phyloP scores from a whole-genome alignment of 1,139 yeast species.

The Tardiomyces digboiensis region DNA sequence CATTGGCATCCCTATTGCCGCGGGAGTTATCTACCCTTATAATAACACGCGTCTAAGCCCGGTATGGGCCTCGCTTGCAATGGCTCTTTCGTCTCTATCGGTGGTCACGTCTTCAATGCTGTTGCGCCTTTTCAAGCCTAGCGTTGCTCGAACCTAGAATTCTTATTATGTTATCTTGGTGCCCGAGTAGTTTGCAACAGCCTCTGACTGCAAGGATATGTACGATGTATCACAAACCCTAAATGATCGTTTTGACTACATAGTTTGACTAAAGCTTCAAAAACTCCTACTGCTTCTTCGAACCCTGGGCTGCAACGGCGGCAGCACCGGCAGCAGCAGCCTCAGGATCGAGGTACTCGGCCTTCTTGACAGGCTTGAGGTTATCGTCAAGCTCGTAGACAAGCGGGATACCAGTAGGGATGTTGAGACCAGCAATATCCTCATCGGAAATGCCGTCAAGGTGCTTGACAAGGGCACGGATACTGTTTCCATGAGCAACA shows the following conservation, averaged over 20 bases:
- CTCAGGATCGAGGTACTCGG: conserved; percentile 97
- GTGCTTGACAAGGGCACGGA: conserved; percentile 95
- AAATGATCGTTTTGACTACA: too few species aligned
- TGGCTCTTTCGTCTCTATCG: conserved; percentile 87
- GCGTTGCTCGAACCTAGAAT: too few species aligned
- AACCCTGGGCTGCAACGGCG: conserved; percentile 97
- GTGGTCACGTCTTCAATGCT: conserved; percentile 72
- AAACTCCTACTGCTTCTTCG: conserved; percentile 39
- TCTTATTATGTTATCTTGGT: too few species aligned
- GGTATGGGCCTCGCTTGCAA: conserved; percentile 76
- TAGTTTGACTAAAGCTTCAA: too few species aligned
- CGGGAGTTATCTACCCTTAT: conserved; percentile 76
- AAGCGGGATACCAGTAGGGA: conserved; percentile 98
- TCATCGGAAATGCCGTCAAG: conserved; percentile 90
- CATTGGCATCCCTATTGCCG: conserved; percentile 85
- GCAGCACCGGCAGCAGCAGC: conserved; percentile 99
- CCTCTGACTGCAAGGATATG: too few species aligned
- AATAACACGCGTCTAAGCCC: conserved; percentile 68
- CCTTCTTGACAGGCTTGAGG: conserved; percentile 86
- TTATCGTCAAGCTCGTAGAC: conserved; percentile 89
- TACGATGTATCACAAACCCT: too few species aligned
- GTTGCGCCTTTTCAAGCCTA: conserved; percentile 27
- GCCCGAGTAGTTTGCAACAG: too few species aligned
- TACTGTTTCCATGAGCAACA: conserved; percentile 98
- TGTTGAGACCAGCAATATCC: conserved; percentile 89